Evolutionary conservation across 139 green algal genomes (phyloP).

Genomic region (Volvox africanus): DNA sequence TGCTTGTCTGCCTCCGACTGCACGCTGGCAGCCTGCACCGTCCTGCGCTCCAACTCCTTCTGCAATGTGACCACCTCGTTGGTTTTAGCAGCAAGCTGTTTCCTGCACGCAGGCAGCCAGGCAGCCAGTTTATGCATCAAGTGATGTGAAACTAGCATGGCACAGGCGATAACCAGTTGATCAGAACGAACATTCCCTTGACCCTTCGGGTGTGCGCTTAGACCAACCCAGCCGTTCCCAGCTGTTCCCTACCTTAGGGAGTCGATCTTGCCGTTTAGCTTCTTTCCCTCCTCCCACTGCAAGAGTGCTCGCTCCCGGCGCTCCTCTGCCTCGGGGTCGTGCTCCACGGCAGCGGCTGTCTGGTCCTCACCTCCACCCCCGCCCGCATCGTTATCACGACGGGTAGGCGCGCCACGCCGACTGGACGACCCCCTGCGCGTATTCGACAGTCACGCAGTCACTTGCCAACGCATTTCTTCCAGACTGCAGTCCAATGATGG

Average conservation of each 20-base stretch:
- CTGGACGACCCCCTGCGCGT: background rate
- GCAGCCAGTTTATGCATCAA: too few relatives aligned
- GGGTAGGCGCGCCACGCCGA: background rate
- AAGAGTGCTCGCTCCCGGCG: slow-evolving; percentile 48
- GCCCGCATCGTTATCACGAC: slow-evolving; percentile 4
- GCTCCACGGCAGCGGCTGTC: background rate
- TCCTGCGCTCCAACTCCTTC: slow-evolving; percentile 58
- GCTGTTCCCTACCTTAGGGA: slow-evolving; percentile 50
- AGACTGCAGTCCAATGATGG: too few relatives aligned
- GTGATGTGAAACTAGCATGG: too few relatives aligned
- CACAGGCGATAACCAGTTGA: too few relatives aligned
- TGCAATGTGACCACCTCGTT: slow-evolving; percentile 59
- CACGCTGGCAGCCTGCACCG: slow-evolving; percentile 31
- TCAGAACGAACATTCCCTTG: too few relatives aligned
- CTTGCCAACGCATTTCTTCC: too few relatives aligned
- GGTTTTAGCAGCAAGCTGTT: slow-evolving; percentile 68
- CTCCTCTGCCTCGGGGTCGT: slow-evolving; percentile 49
- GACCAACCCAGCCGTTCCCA: too few relatives aligned
- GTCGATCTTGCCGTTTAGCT: slow-evolving; percentile 78
- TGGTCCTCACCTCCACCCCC: slow-evolving; percentile 24
- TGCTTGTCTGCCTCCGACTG: slow-evolving; percentile 65
- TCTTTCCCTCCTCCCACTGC: slow-evolving; percentile 85
- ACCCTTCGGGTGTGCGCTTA: too few relatives aligned
- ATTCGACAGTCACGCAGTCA: too few relatives aligned
- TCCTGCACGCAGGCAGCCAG: slow-evolving; percentile 33